These are phyloP conservation scores for Fragaria iinumae DNA, from an alignment of 306 rosid species.

Conservation along the genomic window DNA sequence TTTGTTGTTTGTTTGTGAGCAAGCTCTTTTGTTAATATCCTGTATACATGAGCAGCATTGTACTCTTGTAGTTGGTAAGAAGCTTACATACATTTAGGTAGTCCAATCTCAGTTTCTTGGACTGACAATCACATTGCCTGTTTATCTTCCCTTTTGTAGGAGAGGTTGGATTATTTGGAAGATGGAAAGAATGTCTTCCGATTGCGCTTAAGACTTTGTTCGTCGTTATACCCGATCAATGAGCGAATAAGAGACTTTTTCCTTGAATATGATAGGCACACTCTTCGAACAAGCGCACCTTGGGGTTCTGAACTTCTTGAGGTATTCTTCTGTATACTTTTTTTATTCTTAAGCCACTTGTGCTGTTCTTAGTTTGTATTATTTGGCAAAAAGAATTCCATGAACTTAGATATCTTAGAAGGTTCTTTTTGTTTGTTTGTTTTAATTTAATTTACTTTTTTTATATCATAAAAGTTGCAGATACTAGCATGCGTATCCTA, in stretches of 20 bases:
- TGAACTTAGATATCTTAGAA: constrained; percentile 1
- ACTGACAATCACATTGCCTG: constrained; percentile 14
- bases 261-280: constrained; percentile 95
- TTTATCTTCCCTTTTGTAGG: constrained; percentile 43
- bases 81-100: neutral
- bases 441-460: neutral
- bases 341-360: constrained; percentile 6
- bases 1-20: neutral
- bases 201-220: constrained; percentile 88
- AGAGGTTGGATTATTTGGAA: constrained; percentile 97
- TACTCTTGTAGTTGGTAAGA: constrained; percentile 8
- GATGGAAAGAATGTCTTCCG: constrained; percentile 91
- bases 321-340: constrained; percentile 46
- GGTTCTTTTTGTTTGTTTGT: too few relatives aligned
- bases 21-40: neutral
- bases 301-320: constrained; percentile 99
- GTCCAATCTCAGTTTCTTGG: constrained; percentile 1
- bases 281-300: constrained; percentile 98
- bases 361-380: constrained; percentile 5
- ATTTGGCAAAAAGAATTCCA: neutral
- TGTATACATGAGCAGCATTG: neutral
- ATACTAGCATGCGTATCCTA: neutral
- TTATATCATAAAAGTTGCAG: neutral
- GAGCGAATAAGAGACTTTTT: constrained; percentile 95
- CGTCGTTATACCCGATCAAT: constrained; percentile 87